Conservation (phyloP, 2,329 filamentous ascomycete species). For the Exophiala alcalophila region DNA sequence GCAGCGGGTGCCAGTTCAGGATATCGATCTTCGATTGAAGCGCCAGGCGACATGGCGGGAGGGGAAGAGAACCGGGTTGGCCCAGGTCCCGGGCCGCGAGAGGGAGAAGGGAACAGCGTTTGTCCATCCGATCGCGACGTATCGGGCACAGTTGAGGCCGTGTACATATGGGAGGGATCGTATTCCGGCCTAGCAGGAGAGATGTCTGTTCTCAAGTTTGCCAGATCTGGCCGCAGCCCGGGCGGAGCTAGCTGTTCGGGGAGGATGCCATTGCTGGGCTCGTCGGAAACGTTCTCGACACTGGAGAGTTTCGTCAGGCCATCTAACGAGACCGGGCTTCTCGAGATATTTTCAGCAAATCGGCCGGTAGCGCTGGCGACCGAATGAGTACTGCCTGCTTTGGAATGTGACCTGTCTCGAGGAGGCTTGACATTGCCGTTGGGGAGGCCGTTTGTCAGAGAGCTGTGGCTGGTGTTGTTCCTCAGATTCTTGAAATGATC, state of each 20-base stretch:
- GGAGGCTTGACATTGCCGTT: slow-evolving; percentile 47
- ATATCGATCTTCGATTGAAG: slow-evolving; percentile 21
- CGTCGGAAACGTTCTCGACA: slow-evolving; percentile 25
- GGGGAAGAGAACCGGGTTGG: slow-evolving; percentile 42
- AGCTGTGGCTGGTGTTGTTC: slow-evolving; percentile 33
- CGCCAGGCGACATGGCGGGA: slow-evolving; percentile 59
- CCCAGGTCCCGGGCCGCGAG: slow-evolving; percentile 7
- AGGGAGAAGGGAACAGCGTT: slow-evolving; percentile 3
- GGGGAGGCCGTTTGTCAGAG: slow-evolving; percentile 37
- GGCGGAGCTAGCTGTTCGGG: slow-evolving; percentile 32
- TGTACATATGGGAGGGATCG: slow-evolving; percentile 33
- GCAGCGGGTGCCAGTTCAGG: slow-evolving; percentile 46
- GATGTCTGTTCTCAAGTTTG: slow-evolving; percentile 17
- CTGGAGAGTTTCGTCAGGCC: slow-evolving; percentile 28
- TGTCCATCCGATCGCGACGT: slow-evolving; percentile 28
- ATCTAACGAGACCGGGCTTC: slow-evolving; percentile 26
- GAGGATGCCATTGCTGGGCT: slow-evolving; percentile 23
- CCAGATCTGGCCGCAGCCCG: slow-evolving; percentile 30
- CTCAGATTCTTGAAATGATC: slow-evolving; percentile 35
- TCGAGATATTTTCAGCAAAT: slow-evolving; percentile 36
- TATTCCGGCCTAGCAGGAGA: slow-evolving; percentile 28
- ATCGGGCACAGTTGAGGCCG: slow-evolving; percentile 36
- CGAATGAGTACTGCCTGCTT: slow-evolving; percentile 51
- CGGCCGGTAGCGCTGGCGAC: slow-evolving; percentile 32
- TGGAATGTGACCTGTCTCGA: slow-evolving; percentile 40